Conservation (phyloP, 306 rosid species). For the Rubus idaeus region DNA sequence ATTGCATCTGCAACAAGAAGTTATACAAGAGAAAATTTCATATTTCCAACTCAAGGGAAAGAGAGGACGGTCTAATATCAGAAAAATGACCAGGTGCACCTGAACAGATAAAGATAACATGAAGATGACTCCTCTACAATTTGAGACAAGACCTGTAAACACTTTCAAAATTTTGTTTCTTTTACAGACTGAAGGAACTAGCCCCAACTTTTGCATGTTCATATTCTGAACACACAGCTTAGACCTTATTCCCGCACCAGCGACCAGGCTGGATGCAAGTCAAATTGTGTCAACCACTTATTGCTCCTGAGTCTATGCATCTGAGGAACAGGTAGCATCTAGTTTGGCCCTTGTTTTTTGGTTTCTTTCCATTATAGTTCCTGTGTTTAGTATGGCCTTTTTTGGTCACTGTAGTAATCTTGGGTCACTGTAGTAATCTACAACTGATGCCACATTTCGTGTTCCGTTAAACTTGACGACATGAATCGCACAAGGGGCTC, state of each 20-base stretch:
- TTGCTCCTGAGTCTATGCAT: background rate
- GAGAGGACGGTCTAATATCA: background rate
- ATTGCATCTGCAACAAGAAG: conserved; percentile 67
- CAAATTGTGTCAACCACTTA: background rate
- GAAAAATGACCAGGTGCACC: background rate
- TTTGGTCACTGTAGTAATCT: too few relatives aligned
- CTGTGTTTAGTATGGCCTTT: background rate
- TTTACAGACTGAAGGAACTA: background rate
- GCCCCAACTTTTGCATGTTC: background rate
- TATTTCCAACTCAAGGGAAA: conserved; percentile 2
- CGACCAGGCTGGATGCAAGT: background rate
- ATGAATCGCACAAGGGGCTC: too few relatives aligned
- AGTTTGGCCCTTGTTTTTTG: background rate
- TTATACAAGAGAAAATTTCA: conserved; percentile 6
- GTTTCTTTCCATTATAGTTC: background rate
- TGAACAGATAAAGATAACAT: background rate
- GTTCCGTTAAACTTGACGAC: too few relatives aligned
- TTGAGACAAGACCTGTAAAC: background rate
- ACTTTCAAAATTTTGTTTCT: background rate
- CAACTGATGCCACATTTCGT: too few relatives aligned
- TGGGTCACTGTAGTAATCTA: too few relatives aligned
- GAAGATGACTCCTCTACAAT: background rate
- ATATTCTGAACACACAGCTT: background rate
- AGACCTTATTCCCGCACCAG: background rate
- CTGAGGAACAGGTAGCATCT: background rate